Base-by-base conservation (phyloP, 257 asterid genomes). In the Echium plantagineum region DNA sequence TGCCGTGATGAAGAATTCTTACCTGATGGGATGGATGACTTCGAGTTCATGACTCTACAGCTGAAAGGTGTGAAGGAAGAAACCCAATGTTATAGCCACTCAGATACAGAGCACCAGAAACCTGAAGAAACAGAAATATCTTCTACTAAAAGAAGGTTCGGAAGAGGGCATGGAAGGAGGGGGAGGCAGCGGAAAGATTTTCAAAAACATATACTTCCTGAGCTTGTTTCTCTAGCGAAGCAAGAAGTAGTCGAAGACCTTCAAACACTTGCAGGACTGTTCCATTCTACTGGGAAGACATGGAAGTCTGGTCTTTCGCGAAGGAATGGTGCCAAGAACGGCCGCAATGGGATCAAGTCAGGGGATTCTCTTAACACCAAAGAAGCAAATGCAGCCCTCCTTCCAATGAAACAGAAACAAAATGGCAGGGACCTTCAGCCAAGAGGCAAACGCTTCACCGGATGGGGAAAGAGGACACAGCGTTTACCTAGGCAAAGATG, bases 381-480 rank as follows among this genome's bases (percentile, higher is more conserved):
- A 19, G 62, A 48, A 32, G 15, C 32, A 26, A 70, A 66, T 59
- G 55, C 74, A 32, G 57, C 53, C 32, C 58, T 55, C 64, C 35
- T 72, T 2, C 52, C 78, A 1, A 60, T 35, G 22, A 60, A 51
- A 47, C 53, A 52, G 75, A 69, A 69, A 67, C 74, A 78, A 28
- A 54, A 63, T 48, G 63, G 74, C 55, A 66, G 55, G 21, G 74
- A 69, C 4, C 5, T 52, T 26, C 31, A 52, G 21, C 62, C 65
- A 0, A 84, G 73, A 74, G 84, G 66, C 71, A 76, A 66, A 64
- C 61, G 82, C 54, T 69, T 87, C 9, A 64, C 78, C 0, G 85
- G 90, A 13, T 87, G 95, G 95, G 95, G 95, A 22, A 87, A 75
- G 83, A 72, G 77, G 77, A 84, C 82, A n/a, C 66, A 85, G 72